Evolutionary conservation across 768 basidiomycete genomes (phyloP).

Genomic region (Gymnopilus junonius): DNA sequence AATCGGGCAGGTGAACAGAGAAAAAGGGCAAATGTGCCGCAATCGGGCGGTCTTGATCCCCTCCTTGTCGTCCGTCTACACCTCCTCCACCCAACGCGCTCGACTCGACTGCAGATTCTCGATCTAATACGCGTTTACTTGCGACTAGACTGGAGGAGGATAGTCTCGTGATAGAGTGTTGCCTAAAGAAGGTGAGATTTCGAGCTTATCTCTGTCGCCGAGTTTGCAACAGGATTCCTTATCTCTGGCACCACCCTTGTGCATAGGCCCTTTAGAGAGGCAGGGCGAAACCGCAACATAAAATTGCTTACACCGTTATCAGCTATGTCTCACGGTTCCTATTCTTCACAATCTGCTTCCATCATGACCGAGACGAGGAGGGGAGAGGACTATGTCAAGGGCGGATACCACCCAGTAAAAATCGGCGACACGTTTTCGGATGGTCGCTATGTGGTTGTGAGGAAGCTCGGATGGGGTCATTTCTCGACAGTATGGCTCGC

Average conservation of each 20-base stretch:
- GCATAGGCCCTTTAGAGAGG: background rate
- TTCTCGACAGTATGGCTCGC: constrained; percentile 95
- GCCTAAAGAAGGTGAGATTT: background rate
- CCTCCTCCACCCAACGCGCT: background rate
- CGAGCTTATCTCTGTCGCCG: constrained; percentile 5
- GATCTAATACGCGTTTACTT: background rate
- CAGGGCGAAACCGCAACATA: background rate
- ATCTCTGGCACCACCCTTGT: constrained; percentile 2
- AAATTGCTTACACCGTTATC: constrained; percentile 1
- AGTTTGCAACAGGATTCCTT: constrained; percentile 4
- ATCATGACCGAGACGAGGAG: constrained; percentile 92
- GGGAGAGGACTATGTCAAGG: constrained; percentile 87
- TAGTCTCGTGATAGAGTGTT: background rate
- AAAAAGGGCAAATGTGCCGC: constrained; percentile 3
- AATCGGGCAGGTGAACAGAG: background rate
- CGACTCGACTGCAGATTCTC: background rate
- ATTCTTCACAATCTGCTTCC: constrained; percentile 73
- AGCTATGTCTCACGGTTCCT: constrained; percentile 73
- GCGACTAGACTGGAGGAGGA: background rate
- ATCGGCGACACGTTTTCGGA: constrained; percentile 92
- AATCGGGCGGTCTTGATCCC: background rate
- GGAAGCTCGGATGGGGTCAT: constrained; percentile 96
- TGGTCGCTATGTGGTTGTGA: constrained; percentile 85
- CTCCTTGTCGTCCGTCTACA: background rate
- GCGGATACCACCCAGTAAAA: constrained; percentile 92